Conservation (phyloP, 495 filamentous ascomycete genomes). For the Aspergillus sclerotiicarbonarius region DNA sequence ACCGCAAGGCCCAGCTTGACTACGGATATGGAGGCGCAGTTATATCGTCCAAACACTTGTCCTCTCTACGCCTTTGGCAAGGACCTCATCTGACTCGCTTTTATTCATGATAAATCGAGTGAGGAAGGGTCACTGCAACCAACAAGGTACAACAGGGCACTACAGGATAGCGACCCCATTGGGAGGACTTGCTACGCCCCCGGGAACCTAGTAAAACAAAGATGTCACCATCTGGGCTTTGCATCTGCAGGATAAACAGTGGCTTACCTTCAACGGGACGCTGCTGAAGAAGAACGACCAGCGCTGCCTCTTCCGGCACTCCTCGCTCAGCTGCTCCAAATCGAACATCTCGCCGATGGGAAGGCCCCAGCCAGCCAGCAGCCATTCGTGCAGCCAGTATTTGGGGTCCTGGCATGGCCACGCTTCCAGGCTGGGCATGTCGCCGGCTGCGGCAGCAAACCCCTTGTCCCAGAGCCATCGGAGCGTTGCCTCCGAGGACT, state of each 20-base stretch:
- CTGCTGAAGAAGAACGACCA: slow-evolving; percentile 43
- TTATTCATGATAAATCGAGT: too few species aligned
- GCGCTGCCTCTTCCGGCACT: slow-evolving; percentile 20
- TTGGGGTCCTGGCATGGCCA: slow-evolving; percentile 25
- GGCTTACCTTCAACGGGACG: slow-evolving; percentile 36
- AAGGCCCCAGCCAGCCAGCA: slow-evolving; percentile 49
- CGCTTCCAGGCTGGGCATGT: slow-evolving; percentile 38
- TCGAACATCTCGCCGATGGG: slow-evolving; percentile 38
- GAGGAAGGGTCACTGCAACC: too few species aligned
- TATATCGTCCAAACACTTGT: too few species aligned
- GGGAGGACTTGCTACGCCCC: too few species aligned
- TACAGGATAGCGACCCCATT: too few species aligned
- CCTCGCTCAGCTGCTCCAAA: slow-evolving; percentile 10
- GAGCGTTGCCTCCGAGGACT: slow-evolving; percentile 29
- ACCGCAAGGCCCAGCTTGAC: too few species aligned
- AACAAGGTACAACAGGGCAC: too few species aligned
- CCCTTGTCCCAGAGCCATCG: slow-evolving; percentile 37
- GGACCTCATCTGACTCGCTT: too few species aligned
- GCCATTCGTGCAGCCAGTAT: slow-evolving; percentile 40
- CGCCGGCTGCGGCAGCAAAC: slow-evolving; percentile 45
- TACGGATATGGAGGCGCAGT: too few species aligned
- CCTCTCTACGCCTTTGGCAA: too few species aligned
- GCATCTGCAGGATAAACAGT: too few species aligned
- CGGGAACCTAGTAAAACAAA: not conserved
- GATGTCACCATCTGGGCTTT: not conserved